A percentile compares a stretch with the other conserved stretches of the same genome.
These are phyloP conservation scores for Xylariaceae sp. DNA, from an alignment of 2,329 filamentous ascomycete species.

Conservation along the genomic window DNA sequence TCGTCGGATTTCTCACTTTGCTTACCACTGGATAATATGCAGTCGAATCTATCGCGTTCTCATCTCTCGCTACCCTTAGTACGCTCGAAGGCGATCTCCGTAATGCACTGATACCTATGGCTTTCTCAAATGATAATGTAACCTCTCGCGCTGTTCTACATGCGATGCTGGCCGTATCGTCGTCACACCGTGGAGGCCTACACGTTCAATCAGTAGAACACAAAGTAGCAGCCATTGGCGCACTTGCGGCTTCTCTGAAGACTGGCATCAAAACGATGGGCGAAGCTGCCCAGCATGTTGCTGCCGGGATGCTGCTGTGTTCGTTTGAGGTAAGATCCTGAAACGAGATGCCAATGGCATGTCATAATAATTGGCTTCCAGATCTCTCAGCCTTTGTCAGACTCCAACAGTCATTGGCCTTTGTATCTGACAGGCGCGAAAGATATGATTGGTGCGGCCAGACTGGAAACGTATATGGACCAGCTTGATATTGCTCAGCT, in stretches of 20 bases:
- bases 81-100: slow-evolving; percentile 2
- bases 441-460: slow-evolving; percentile 5
- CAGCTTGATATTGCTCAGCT: slow-evolving; percentile 5
- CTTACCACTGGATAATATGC: slow-evolving; percentile 1
- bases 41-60: slow-evolving; percentile 10
- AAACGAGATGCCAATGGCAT: background rate
- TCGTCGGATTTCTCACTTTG: background rate
- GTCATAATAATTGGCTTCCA: background rate
- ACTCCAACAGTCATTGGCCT: slow-evolving; percentile 12
- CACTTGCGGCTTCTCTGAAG: slow-evolving; percentile 9
- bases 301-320: slow-evolving; percentile 13
- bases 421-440: slow-evolving; percentile 11
- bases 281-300: slow-evolving; percentile 12
- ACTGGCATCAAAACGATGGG: slow-evolving; percentile 2
- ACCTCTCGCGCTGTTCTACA: slow-evolving; percentile 14
- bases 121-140: slow-evolving; percentile 5
- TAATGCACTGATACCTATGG: slow-evolving; percentile 8
- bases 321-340: slow-evolving; percentile 8
- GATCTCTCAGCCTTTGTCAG: slow-evolving; percentile 8
- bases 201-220: slow-evolving; percentile 11
- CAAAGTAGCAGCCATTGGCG: slow-evolving; percentile 11
- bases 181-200: slow-evolving; percentile 10
- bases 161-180: slow-evolving; percentile 11
- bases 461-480: slow-evolving; percentile 4
- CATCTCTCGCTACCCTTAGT: slow-evolving; percentile 6